Base-by-base conservation (phyloP, 805 yeast species). In the Candida quercuum region DNA sequence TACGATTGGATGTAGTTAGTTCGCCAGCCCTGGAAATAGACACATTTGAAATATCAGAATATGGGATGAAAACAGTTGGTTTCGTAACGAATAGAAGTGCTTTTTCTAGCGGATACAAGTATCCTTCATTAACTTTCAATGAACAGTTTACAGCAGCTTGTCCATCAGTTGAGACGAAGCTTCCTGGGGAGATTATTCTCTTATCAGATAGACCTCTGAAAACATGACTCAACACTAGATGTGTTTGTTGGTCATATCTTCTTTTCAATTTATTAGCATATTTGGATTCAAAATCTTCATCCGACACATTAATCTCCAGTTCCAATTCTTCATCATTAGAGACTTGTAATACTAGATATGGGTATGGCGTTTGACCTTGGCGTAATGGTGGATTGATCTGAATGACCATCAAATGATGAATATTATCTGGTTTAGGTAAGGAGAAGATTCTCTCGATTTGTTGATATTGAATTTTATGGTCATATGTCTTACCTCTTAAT, bases 281-380 rank as follows among this genome's bases (percentile, higher is more conserved):
- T 48, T 80, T 81, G 36, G 63, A 63, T 45, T 83, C 80, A 57
- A 77, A 88, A 51, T 86, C 96, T 30, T 76, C 86, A 31, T 89
- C 95, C 28, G 80, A 79, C 16, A 93, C 60, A 56, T 93, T 89
- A 51, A 93, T 69, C 55, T 87, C 96, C 27, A 91, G 81, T 60
- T 88, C 96, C 34, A 86, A 75, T 56, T 86, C 95, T 61, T 93
- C 99, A 46, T 88, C 96, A 38, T 80, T 77, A 43, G 82, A 76
- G 56, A 93, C 86, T 64, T 93, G 99, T 59, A 91, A 64, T 12
- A 88, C 91, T 57, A 93, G 67, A 59, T 86, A 93, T 28, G 96
- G 95, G 55, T 93, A 91, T 42, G 96, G 77, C 0, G 99, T 93
- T 65, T 93, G 98, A 39, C 99, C 99, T 65, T 93, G 99, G 60